Evolutionary conservation across 441 rosid genomes (phyloP).

Genomic region (Biscutella laevigata): DNA sequence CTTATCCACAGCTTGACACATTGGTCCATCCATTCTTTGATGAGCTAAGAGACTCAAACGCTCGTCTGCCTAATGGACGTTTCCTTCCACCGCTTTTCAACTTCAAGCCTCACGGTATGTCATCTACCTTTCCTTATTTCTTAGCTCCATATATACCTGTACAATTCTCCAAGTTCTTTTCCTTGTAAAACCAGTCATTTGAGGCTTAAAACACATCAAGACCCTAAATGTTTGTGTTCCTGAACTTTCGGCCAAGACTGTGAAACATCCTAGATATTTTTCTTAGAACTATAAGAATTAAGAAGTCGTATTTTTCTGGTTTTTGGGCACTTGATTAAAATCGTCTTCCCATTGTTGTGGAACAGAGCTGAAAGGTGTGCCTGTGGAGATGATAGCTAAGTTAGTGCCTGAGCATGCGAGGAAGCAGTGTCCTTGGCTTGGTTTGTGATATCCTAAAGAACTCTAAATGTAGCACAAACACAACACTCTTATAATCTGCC

Average conservation of each 20-base stretch:
- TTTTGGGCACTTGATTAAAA: background rate
- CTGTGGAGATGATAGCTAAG: slow-evolving; percentile 34
- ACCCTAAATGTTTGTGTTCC: too few relatives aligned
- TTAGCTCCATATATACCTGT: background rate
- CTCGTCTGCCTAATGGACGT: slow-evolving; percentile 52
- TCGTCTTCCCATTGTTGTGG: background rate
- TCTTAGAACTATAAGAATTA: too few relatives aligned
- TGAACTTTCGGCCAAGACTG: too few relatives aligned
- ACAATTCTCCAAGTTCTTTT: background rate
- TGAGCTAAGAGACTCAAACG: slow-evolving; percentile 47
- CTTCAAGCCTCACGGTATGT: slow-evolving; percentile 51
- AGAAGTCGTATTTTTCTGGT: too few relatives aligned
- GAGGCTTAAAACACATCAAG: background rate
- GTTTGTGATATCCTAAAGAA: slow-evolving; percentile 28
- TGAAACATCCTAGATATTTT: too few relatives aligned
- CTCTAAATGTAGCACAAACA: slow-evolving; percentile 13
- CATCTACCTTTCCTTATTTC: background rate
- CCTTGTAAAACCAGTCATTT: background rate
- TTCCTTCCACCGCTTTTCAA: slow-evolving; percentile 55
- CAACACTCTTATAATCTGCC: background rate
- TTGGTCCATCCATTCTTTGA: slow-evolving; percentile 68
- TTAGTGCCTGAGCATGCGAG: slow-evolving; percentile 64
- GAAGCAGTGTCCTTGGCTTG: slow-evolving; percentile 49
- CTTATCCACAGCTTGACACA: slow-evolving; percentile 44
- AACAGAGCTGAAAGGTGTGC: slow-evolving; percentile 57